These are phyloP conservation scores for Quercus gilva DNA, from an alignment of 306 rosid genomes.

Conservation along the genomic window DNA sequence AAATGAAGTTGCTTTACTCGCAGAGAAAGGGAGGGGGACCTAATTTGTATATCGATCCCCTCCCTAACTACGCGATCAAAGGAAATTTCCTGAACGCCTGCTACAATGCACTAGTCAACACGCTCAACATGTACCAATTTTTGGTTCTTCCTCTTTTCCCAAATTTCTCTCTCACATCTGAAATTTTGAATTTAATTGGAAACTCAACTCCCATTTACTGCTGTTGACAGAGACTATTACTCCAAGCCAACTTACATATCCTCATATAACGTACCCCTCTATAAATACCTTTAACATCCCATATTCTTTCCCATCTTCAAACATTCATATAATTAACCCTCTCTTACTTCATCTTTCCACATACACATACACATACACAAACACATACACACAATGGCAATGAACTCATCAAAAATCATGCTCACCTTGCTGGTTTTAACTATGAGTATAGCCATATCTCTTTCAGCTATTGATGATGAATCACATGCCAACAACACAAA, in stretches of 20 bases:
- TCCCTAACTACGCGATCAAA: no score
- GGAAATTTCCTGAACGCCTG: no score
- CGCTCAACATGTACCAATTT: not conserved
- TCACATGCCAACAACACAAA: not conserved
- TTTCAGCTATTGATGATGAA: not conserved
- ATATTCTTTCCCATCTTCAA: not conserved
- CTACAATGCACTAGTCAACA: not conserved
- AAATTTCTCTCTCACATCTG: not conserved
- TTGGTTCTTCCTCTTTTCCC: not conserved
- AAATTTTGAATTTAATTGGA: not conserved
- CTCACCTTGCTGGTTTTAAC: constrained; percentile 31
- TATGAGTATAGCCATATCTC: constrained; percentile 36
- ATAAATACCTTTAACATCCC: not conserved
- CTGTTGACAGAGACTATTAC: constrained; percentile 42
- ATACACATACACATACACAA: not conserved
- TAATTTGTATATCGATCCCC: no score
- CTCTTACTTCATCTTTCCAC: not conserved
- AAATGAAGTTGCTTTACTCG: no score
- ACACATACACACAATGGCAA: not conserved
- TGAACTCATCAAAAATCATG: constrained; percentile 28
- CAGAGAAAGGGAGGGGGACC: no score
- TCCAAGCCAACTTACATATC: constrained; percentile 21
- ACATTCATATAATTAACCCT: not conserved
- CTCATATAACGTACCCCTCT: not conserved
- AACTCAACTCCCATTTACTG: constrained; percentile 25